These are phyloP conservation scores for Aquilaria yunnanensis DNA, from an alignment of 345 rosid species.

Conservation along the genomic window DNA sequence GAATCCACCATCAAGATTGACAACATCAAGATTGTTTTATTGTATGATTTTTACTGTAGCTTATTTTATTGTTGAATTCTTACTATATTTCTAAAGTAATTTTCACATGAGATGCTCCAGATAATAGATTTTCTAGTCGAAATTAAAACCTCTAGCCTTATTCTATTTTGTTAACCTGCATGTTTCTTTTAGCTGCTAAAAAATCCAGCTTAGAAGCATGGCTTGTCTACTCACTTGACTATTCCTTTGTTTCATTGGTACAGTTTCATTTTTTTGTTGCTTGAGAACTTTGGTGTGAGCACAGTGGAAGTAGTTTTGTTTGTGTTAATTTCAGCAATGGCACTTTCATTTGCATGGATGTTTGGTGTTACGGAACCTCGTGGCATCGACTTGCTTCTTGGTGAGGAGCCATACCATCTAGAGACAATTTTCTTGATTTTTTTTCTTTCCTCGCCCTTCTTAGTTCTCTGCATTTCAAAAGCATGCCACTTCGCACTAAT, in stretches of 20 bases:
- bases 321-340: constrained; percentile 77
- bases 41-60: background rate
- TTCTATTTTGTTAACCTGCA: too few species aligned
- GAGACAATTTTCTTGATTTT: background rate
- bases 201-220: too few species aligned
- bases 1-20: too few species aligned
- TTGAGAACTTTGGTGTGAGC: constrained; percentile 92
- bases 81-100: background rate
- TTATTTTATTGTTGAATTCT: background rate
- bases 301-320: constrained; percentile 89
- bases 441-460: too few species aligned
- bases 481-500: background rate
- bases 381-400: constrained; percentile 71
- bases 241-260: constrained; percentile 13
- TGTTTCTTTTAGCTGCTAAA: too few species aligned
- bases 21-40: too few species aligned
- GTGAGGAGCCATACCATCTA: constrained; percentile 30
- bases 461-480: background rate
- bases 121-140: too few species aligned
- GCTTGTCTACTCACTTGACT: background rate
- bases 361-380: constrained; percentile 83
- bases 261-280: constrained; percentile 88
- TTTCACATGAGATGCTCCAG: too few species aligned
- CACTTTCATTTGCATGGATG: constrained; percentile 90
- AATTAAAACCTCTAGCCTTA: too few species aligned